Conservation (phyloP, 345 rosid genomes). For the Salix udensis region DNA sequence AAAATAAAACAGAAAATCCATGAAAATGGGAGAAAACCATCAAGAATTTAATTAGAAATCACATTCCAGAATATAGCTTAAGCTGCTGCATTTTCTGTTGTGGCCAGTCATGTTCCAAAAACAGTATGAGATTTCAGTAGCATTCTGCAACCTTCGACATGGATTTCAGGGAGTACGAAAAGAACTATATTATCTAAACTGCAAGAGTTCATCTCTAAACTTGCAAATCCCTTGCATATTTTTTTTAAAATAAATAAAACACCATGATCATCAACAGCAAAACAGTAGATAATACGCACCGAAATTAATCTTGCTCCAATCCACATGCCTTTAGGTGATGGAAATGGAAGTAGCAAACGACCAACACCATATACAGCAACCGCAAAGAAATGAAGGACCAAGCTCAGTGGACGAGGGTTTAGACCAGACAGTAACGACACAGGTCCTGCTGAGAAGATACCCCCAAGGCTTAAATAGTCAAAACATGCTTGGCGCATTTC, state of each 20-base stretch:
- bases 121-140: too few relatives aligned
- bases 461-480: slow-evolving; percentile 23
- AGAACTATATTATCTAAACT: too few relatives aligned
- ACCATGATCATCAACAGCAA: neutral
- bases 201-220: too few relatives aligned
- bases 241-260: neutral
- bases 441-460: slow-evolving; percentile 15
- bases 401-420: slow-evolving; percentile 17
- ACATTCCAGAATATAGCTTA: too few relatives aligned
- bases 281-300: neutral
- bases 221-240: too few relatives aligned
- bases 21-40: neutral
- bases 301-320: slow-evolving; percentile 18
- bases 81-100: too few relatives aligned
- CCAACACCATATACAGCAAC: slow-evolving; percentile 22
- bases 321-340: slow-evolving; percentile 17
- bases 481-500: slow-evolving; percentile 22
- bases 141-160: too few relatives aligned
- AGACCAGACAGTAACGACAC: slow-evolving; percentile 21
- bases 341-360: slow-evolving; percentile 19
- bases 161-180: too few relatives aligned
- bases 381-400: slow-evolving; percentile 20
- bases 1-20: neutral
- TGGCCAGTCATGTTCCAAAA: too few relatives aligned
- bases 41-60: neutral